These are phyloP conservation scores for Zoysia japonica DNA, from an alignment of 176 grass and related monocot genomes.

Conservation along the genomic window DNA sequence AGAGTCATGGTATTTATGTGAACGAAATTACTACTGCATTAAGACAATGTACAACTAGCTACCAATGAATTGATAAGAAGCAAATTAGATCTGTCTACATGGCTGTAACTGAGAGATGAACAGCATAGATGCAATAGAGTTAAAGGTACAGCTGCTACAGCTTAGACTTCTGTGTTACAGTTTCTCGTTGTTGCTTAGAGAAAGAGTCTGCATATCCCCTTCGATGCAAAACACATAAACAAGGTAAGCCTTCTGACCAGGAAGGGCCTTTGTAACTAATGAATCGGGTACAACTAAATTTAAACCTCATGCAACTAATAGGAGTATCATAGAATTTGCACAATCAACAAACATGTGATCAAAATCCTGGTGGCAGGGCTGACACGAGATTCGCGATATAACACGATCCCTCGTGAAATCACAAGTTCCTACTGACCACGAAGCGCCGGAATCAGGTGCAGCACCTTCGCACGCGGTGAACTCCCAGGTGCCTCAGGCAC, in stretches of 20 bases:
- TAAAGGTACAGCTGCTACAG: not conserved
- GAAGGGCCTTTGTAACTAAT: too few relatives aligned
- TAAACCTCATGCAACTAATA: too few relatives aligned
- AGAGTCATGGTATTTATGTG: not conserved
- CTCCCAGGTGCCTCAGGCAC: not conserved
- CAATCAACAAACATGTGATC: too few relatives aligned
- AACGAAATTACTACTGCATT: not conserved
- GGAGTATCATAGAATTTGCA: too few relatives aligned
- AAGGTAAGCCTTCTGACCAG: not conserved
- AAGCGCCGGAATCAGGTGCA: not conserved
- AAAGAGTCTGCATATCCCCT: not conserved
- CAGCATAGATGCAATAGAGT: not conserved
- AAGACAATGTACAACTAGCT: slow-evolving; percentile 8
- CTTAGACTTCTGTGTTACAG: not conserved
- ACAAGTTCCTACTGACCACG: not conserved
- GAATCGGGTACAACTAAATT: too few relatives aligned
- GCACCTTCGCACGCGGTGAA: not conserved
- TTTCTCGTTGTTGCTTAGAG: not conserved
- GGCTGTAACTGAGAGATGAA: not conserved
- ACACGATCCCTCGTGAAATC: too few relatives aligned
- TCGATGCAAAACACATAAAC: not conserved
- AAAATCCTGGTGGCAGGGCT: too few relatives aligned
- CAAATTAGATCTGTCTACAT: not conserved
- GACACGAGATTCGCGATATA: too few relatives aligned
- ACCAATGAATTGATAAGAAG: not conserved